A percentile compares a stretch with the other conserved stretches of the same genome.
phyloP scores from a whole-genome alignment of 306 rosid species.

The Vigna unguiculata region DNA sequence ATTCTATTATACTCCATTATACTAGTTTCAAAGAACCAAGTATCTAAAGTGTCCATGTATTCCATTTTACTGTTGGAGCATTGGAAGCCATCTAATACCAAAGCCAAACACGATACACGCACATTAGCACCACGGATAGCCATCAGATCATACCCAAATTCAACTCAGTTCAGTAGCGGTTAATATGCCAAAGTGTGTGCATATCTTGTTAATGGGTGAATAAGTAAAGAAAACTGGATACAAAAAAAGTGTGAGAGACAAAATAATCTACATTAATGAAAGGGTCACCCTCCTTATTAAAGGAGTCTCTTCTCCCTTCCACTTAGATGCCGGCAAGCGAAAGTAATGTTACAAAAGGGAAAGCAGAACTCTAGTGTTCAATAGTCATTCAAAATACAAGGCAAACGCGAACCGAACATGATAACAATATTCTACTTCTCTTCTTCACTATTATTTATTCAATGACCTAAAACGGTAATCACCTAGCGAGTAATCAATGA shows the following conservation, averaged over 20 bases:
- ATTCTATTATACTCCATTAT: slow-evolving; percentile 20
- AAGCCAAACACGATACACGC: slow-evolving; percentile 16
- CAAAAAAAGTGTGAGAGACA: neutral
- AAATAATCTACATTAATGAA: slow-evolving; percentile 17
- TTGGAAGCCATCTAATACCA: slow-evolving; percentile 45
- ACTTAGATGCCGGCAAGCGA: neutral
- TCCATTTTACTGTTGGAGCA: neutral
- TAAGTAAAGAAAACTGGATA: neutral
- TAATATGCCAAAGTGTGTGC: neutral
- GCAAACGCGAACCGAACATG: no score
- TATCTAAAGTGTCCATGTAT: slow-evolving; percentile 18
- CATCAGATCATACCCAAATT: neutral
- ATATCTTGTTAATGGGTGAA: neutral
- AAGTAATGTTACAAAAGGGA: neutral
- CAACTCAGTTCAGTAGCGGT: neutral
- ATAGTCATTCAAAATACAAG: neutral
- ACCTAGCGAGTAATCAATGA: neutral
- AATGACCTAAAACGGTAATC: slow-evolving; percentile 8
- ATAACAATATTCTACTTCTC: neutral
- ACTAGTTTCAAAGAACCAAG: neutral
- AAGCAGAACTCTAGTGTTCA: neutral
- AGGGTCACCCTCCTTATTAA: neutral
- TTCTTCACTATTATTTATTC: no score
- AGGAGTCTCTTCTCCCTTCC: neutral
- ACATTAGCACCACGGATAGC: neutral